phyloP scores from a whole-genome alignment of 352 stramenopile species.

The Globisporangium cystogenes region DNA sequence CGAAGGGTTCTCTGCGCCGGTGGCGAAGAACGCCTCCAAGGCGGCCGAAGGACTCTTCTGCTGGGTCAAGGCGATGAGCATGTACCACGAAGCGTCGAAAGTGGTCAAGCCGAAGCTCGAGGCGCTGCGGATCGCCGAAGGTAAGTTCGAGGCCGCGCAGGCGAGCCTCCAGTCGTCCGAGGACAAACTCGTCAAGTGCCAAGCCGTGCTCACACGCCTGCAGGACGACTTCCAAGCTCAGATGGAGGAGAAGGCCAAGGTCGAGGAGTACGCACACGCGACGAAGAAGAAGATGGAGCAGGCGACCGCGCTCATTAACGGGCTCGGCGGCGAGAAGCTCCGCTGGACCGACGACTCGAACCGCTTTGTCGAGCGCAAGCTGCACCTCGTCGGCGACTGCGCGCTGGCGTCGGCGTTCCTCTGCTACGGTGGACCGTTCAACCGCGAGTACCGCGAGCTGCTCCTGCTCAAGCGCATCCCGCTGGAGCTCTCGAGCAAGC shows the following conservation, averaged over 20 bases:
- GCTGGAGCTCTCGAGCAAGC: conserved; percentile 46
- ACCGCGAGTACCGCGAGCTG: conserved; percentile 73
- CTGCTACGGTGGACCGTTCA: conserved; percentile 89
- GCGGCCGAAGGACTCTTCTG: conserved; percentile 88
- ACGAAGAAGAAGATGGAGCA: conserved; percentile 90
- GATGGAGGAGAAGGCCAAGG: conserved; percentile 81
- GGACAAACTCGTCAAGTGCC: conserved; percentile 65
- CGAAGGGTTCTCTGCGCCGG: conserved; percentile 68
- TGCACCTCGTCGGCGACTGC: conserved; percentile 83
- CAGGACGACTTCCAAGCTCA: conserved; percentile 87
- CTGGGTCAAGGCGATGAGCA: conserved; percentile 89
- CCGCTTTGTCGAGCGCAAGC: conserved; percentile 78
- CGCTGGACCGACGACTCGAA: conserved; percentile 89
- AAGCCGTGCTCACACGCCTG: conserved; percentile 53
- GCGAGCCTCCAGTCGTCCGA: conserved; percentile 59
- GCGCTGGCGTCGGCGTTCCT: conserved; percentile 84
- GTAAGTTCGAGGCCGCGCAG: conserved; percentile 82
- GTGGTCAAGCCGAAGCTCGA: conserved; percentile 93
- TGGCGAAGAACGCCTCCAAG: conserved; percentile 87
- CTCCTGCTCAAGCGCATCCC: conserved; percentile 58
- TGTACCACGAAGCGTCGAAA: conserved; percentile 91
- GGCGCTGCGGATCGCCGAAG: conserved; percentile 84
- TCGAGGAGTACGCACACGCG: conserved; percentile 80
- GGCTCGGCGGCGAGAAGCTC: conserved; percentile 72
- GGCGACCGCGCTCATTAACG: conserved; percentile 84